phyloP scores from a whole-genome alignment of 2,329 filamentous ascomycete species.

The Lanzia echinophila region DNA sequence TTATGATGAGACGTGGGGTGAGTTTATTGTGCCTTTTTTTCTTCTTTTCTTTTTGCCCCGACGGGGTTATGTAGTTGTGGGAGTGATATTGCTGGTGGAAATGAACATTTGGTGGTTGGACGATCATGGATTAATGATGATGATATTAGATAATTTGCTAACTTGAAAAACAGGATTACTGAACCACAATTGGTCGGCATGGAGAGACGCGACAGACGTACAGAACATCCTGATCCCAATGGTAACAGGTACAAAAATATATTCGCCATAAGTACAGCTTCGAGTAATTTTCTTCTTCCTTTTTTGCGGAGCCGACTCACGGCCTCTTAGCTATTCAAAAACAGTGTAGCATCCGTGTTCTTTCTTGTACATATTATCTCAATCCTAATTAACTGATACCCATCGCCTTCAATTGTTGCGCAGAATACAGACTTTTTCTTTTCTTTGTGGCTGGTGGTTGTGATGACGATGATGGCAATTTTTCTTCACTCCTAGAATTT shows the following conservation, averaged over 20 bases:
- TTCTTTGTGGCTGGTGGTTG: too few relatives aligned
- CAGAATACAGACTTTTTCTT: too few relatives aligned
- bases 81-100: background rate
- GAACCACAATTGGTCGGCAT: constrained; percentile 5
- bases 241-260: constrained; percentile 6
- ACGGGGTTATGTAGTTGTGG: background rate
- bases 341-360: too few relatives aligned
- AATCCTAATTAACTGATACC: too few relatives aligned
- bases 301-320: too few relatives aligned
- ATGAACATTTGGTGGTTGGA: background rate
- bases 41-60: background rate
- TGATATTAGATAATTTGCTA: background rate
- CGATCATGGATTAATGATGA: too few relatives aligned
- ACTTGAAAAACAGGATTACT: background rate
- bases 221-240: background rate
- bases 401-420: too few relatives aligned
- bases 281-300: background rate
- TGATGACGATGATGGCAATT: too few relatives aligned
- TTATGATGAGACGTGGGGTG: constrained; percentile 51
- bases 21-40: constrained; percentile 28
- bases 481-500: too few relatives aligned
- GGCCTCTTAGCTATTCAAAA: too few relatives aligned
- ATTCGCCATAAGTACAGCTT: background rate
- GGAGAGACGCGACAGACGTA: constrained; percentile 2
- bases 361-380: too few relatives aligned